Percentiles rank a stretch among this genome's conserved stretches.
phyloP scores from a whole-genome alignment of 2,329 filamentous ascomycete species.

The Sclerotinia spermophila region DNA sequence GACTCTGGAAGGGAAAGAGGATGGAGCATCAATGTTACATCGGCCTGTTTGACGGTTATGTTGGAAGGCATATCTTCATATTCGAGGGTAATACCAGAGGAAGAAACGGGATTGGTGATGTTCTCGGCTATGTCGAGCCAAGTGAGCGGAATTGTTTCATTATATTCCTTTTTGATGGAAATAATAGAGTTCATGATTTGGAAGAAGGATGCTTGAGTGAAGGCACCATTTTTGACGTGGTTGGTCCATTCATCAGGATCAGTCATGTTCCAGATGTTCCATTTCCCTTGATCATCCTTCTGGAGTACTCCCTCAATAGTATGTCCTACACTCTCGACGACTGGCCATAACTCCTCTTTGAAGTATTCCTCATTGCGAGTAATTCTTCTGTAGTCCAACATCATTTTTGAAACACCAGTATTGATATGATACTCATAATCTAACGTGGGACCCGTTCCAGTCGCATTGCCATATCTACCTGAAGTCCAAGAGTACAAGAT shows the following conservation, averaged over 20 bases:
- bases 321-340: slow-evolving; percentile 21
- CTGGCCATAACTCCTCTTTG: slow-evolving; percentile 19
- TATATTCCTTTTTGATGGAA: slow-evolving; percentile 18
- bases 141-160: slow-evolving; percentile 45
- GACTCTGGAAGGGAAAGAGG: slow-evolving; percentile 14
- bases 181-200: slow-evolving; percentile 45
- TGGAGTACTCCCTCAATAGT: slow-evolving; percentile 18
- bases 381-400: slow-evolving; percentile 14
- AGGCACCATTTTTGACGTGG: slow-evolving; percentile 54
- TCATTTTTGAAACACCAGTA: slow-evolving; percentile 21
- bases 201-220: slow-evolving; percentile 46
- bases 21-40: slow-evolving; percentile 22
- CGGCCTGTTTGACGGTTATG: slow-evolving; percentile 27
- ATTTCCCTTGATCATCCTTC: slow-evolving; percentile 23
- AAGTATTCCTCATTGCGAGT: slow-evolving; percentile 21
- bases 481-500: slow-evolving; percentile 26
- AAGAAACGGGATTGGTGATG: slow-evolving; percentile 51
- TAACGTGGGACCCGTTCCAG: slow-evolving; percentile 22
- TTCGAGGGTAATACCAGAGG: slow-evolving; percentile 50
- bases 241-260: slow-evolving; percentile 48
- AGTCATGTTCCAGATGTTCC: slow-evolving; percentile 57
- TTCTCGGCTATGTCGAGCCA: slow-evolving; percentile 54
- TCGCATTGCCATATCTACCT: slow-evolving; percentile 26
- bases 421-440: slow-evolving; percentile 29
- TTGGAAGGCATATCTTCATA: slow-evolving; percentile 23